Evolutionary conservation across 2,329 filamentous ascomycete genomes (phyloP).

Genomic region (Aspergillus aculeatinus): DNA sequence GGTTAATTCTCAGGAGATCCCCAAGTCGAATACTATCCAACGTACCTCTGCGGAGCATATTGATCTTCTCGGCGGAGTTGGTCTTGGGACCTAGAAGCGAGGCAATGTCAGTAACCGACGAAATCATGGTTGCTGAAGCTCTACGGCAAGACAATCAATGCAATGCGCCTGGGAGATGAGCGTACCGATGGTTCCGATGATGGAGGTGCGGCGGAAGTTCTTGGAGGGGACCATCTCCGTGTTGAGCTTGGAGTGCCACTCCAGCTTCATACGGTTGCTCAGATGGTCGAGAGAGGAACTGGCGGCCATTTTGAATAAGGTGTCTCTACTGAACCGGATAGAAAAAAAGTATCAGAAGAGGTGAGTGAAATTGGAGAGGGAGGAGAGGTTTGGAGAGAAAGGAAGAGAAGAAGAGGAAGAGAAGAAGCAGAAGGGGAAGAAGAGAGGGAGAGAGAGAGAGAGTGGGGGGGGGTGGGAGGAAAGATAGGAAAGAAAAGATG

Average conservation of each 20-base stretch:
- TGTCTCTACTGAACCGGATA: slow-evolving; percentile 10
- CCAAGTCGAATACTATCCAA: slow-evolving; percentile 5
- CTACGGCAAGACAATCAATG: background rate
- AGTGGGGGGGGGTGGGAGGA: slow-evolving; percentile 13
- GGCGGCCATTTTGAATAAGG: slow-evolving; percentile 57
- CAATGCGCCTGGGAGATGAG: background rate
- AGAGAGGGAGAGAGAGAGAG: slow-evolving; percentile 20
- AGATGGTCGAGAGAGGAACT: slow-evolving; percentile 85
- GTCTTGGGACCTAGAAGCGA: slow-evolving; percentile 76
- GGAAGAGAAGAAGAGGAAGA: slow-evolving; percentile 16
- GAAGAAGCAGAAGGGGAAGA: slow-evolving; percentile 25
- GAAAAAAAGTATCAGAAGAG: slow-evolving; percentile 3
- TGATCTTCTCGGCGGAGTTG: slow-evolving; percentile 96
- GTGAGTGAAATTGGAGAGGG: slow-evolving; percentile 7
- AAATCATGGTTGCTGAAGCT: slow-evolving; percentile 1
- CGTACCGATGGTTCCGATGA: slow-evolving; percentile 93
- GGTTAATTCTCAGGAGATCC: slow-evolving; percentile 15
- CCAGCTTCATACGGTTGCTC: slow-evolving; percentile 68
- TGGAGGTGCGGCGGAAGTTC: slow-evolving; percentile 94
- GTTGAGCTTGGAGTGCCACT: slow-evolving; percentile 76
- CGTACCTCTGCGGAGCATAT: slow-evolving; percentile 73
- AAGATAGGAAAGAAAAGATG: slow-evolving; percentile 21
- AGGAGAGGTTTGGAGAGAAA: slow-evolving; percentile 5
- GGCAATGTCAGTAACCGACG: slow-evolving; percentile 23
- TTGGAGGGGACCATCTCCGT: slow-evolving; percentile 82